phyloP scores from a whole-genome alignment of 1,284 basidiomycete genomes.

The Naganishia cerealis region DNA sequence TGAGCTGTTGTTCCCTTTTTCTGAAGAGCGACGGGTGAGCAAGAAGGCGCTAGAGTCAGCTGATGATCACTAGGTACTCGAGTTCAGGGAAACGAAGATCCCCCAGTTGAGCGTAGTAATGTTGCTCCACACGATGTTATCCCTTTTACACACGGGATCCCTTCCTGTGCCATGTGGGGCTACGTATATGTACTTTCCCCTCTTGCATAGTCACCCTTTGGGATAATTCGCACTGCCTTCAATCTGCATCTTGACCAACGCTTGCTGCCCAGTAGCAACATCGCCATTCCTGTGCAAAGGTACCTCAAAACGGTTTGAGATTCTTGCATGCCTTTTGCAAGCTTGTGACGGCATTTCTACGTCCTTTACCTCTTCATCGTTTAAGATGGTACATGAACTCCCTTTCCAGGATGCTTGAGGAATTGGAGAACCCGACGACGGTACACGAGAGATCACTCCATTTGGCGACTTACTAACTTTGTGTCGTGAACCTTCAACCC shows the following conservation, averaged over 20 bases:
- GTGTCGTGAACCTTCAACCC: too few relatives aligned
- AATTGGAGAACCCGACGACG: neutral
- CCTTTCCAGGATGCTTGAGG: neutral
- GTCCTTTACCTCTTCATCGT: neutral
- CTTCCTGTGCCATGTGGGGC: neutral
- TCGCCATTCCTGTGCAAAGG: neutral
- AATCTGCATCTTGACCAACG: neutral
- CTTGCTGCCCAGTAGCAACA: neutral
- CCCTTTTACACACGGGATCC: neutral
- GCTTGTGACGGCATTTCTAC: neutral
- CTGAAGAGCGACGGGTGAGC: neutral
- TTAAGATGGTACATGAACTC: neutral
- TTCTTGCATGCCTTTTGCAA: conserved; percentile 1
- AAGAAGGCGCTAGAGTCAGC: neutral
- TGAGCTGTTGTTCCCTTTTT: neutral
- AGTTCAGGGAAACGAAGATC: neutral
- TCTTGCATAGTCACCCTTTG: neutral
- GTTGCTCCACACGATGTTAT: neutral
- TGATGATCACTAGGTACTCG: neutral
- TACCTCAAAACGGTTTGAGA: neutral
- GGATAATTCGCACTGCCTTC: neutral
- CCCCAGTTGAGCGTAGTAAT: neutral
- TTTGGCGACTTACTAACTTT: too few relatives aligned
- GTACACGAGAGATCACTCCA: neutral
- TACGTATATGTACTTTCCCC: conserved; percentile 5